Evolutionary conservation across 768 basidiomycete genomes (phyloP).

Genomic region (Xanthoconium purpureum): DNA sequence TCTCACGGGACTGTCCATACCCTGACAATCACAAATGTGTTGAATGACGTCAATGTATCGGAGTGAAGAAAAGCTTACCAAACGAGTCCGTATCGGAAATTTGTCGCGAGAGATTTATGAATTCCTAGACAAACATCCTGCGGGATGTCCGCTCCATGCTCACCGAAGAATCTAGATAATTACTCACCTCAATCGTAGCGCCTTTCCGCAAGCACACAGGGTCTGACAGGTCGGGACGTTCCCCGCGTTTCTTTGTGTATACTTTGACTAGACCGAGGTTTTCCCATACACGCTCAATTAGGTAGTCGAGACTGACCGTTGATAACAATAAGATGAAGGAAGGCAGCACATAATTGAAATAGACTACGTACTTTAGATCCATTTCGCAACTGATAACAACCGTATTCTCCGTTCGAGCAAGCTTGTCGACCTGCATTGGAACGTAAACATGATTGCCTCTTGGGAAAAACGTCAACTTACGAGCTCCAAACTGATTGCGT

Average conservation of each 20-base stretch:
- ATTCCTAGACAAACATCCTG: slow-evolving; percentile 90
- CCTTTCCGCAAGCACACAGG: slow-evolving; percentile 90
- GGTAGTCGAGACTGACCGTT: slow-evolving; percentile 56
- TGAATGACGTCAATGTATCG: neutral
- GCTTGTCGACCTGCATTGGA: slow-evolving; percentile 58
- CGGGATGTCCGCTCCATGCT: neutral
- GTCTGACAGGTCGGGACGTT: slow-evolving; percentile 85
- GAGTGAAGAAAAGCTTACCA: slow-evolving; percentile 53
- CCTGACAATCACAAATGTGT: slow-evolving; percentile 17
- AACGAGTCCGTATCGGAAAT: slow-evolving; percentile 93
- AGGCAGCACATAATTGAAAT: neutral
- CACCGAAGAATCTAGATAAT: neutral
- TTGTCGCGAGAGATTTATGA: slow-evolving; percentile 82
- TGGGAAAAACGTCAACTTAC: slow-evolving; percentile 11
- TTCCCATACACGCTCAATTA: slow-evolving; percentile 77
- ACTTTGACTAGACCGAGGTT: slow-evolving; percentile 82
- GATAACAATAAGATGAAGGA: slow-evolving; percentile 6
- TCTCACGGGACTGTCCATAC: slow-evolving; percentile 12
- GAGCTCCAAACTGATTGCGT: slow-evolving; percentile 79
- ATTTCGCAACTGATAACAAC: slow-evolving; percentile 98
- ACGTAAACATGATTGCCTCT: neutral
- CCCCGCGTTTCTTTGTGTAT: slow-evolving; percentile 98
- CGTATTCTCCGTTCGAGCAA: slow-evolving; percentile 77
- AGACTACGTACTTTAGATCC: slow-evolving; percentile 69
- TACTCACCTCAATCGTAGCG: slow-evolving; percentile 80